Evolutionary conservation across 1,284 basidiomycete genomes (phyloP), one percentile per base, ranked within the genome.

Genomic region (Butyriboletus appendiculatus): DNA sequence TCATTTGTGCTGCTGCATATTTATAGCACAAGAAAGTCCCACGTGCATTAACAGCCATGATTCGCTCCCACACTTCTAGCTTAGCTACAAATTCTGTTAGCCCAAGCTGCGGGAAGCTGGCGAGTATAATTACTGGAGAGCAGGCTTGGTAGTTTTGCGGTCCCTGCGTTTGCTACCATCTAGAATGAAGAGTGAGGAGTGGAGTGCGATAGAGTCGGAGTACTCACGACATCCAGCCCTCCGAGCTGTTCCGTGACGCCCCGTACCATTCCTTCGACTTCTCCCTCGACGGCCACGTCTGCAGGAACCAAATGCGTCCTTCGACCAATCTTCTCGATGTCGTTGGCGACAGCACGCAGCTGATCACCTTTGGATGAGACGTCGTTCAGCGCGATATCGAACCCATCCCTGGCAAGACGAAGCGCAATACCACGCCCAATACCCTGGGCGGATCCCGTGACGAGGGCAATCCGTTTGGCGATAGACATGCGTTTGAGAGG

Each of bases 1-100:
- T 64, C 71, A 75, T 71, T 34, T 70, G 67, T 7, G 45, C 42
- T 16, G 70, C 74, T 4, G 71, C 73, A 15, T 70, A 63, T 55
- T 69, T 70, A 49, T 72, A 74, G 60, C 67, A 74, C 24, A 66
- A 53, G 34, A 72, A 60, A 4, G 64, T 53, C 8, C 71, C 71
- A 30, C 60, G 61, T 41, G 62, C 59, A 45, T 74, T 74, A 33
- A 71, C 55, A 4, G 52, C 45, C 53, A 70, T 55, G 4, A 66
- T 20, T 22, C 48, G 57, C 16, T 74, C 70, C 48, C 65, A 62
- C 1, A 59, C 50, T 7, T 65, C 62, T 12, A 62, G 48, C 10
- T 47, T 46, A 4, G 60, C 70, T 70, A 37, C 8, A 45, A n/a
- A 24, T 28, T 1, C 4, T 24, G 18, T 61, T 24, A 58, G 42